These are phyloP conservation scores for Eucalyptus marginata DNA, from an alignment of 345 rosid genomes.

Conservation along the genomic window DNA sequence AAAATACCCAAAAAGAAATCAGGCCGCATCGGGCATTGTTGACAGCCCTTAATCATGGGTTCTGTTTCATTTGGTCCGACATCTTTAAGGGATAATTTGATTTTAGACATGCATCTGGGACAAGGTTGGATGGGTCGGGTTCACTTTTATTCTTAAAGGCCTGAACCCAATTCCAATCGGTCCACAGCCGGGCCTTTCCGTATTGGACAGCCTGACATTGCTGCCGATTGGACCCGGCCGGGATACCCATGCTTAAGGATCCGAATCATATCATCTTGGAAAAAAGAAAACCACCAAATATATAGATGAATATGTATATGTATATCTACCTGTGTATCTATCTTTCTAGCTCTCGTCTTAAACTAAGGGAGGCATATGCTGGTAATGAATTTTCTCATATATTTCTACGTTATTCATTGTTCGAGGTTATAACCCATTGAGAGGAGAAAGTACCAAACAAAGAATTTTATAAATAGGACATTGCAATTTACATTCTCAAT, in stretches of 20 bases:
- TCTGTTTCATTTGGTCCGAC: neutral
- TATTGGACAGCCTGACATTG: neutral
- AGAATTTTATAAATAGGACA: accelerated
- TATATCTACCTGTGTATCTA: neutral
- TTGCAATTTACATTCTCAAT: neutral
- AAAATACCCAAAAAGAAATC: neutral
- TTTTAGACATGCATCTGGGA: neutral
- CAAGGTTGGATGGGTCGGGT: neutral
- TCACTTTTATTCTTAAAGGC: neutral
- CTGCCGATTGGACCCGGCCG: neutral
- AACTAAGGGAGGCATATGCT: neutral
- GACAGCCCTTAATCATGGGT: neutral
- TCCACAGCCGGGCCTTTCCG: neutral
- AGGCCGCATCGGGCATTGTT: neutral
- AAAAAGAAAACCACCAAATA: neutral
- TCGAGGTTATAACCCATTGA: neutral
- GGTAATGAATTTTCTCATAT: neutral
- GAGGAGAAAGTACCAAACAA: neutral
- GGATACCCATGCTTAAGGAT: neutral
- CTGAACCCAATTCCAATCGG: neutral
- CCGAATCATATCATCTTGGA: neutral
- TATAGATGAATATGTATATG: neutral
- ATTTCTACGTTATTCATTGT: neutral
- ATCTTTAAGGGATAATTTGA: neutral
- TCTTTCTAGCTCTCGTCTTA: neutral